These are phyloP conservation scores for Pyrenophora tritici-repentis DNA, from an alignment of 2,329 filamentous ascomycete genomes.

Conservation along the genomic window DNA sequence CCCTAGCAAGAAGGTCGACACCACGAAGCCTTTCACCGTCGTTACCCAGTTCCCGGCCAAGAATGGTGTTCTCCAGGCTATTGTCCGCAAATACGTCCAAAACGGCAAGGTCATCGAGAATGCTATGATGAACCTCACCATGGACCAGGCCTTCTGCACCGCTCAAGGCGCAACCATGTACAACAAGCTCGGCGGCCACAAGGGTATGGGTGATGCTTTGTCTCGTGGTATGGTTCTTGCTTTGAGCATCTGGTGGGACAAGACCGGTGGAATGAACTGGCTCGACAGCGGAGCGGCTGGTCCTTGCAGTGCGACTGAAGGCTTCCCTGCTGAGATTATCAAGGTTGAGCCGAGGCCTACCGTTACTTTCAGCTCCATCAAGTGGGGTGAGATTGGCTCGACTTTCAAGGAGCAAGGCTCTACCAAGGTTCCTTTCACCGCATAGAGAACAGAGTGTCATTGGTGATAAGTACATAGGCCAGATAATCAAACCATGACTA, in stretches of 20 bases:
- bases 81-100: constrained; percentile 70
- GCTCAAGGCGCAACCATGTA: constrained; percentile 34
- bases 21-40: constrained; percentile 64
- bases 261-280: constrained; percentile 61
- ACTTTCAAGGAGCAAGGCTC: constrained; percentile 47
- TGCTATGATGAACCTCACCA: constrained; percentile 47
- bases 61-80: constrained; percentile 62
- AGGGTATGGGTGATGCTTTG: constrained; percentile 55
- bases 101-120: constrained; percentile 64
- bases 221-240: constrained; percentile 59
- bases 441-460: too few relatives aligned
- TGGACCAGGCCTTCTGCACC: constrained; percentile 40
- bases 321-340: constrained; percentile 56
- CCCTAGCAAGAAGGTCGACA: constrained; percentile 57
- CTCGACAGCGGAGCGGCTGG: constrained; percentile 58
- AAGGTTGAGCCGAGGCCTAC: constrained; percentile 55
- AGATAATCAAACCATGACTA: too few relatives aligned
- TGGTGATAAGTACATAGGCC: too few relatives aligned
- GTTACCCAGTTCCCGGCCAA: constrained; percentile 70
- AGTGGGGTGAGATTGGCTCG: constrained; percentile 65
- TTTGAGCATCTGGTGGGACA: constrained; percentile 63
- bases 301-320: constrained; percentile 60
- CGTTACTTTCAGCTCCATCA: constrained; percentile 62
- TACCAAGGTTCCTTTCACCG: too few relatives aligned
- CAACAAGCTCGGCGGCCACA: constrained; percentile 49